Evolutionary conservation across 805 yeast species (phyloP).

Genomic region (Zygosaccharomyces bisporus): DNA sequence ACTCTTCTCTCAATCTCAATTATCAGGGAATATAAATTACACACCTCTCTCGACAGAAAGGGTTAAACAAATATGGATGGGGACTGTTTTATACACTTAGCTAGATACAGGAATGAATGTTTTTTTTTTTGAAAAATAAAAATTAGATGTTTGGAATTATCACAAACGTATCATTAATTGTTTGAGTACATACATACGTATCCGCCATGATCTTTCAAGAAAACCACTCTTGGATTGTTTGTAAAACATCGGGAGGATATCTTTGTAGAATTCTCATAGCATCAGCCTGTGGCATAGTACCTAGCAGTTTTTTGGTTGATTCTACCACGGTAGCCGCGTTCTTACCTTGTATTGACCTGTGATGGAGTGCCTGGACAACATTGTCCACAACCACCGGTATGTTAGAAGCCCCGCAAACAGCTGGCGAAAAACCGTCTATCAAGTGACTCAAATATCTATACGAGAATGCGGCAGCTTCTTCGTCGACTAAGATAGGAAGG

Average conservation of each 20-base stretch:
- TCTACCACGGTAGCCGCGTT: conserved; percentile 63
- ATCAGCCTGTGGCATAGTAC: conserved; percentile 62
- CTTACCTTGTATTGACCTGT: conserved; percentile 62
- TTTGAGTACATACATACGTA: neutral
- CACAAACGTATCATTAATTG: neutral
- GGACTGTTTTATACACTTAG: too few relatives aligned
- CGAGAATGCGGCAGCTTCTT: conserved; percentile 81
- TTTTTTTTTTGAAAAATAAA: neutral
- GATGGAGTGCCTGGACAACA: conserved; percentile 71
- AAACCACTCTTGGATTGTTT: conserved; percentile 59
- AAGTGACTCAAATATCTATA: conserved; percentile 72
- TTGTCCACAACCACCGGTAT: conserved; percentile 60
- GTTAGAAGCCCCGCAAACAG: conserved; percentile 45
- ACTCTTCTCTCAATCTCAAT: conserved; percentile 40
- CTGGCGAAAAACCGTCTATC: conserved; percentile 62
- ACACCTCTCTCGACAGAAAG: conserved; percentile 46
- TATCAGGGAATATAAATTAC: conserved; percentile 57
- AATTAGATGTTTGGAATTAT: neutral
- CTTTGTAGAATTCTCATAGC: conserved; percentile 61
- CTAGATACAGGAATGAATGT: too few relatives aligned
- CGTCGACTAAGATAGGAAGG: conserved; percentile 79
- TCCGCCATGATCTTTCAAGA: conserved; percentile 22
- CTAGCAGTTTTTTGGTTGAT: conserved; percentile 60
- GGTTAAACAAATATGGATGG: too few relatives aligned
- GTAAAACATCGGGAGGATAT: conserved; percentile 58